Base-by-base conservation (phyloP, 805 yeast genomes). In the Zygosaccharomyces lentus region DNA sequence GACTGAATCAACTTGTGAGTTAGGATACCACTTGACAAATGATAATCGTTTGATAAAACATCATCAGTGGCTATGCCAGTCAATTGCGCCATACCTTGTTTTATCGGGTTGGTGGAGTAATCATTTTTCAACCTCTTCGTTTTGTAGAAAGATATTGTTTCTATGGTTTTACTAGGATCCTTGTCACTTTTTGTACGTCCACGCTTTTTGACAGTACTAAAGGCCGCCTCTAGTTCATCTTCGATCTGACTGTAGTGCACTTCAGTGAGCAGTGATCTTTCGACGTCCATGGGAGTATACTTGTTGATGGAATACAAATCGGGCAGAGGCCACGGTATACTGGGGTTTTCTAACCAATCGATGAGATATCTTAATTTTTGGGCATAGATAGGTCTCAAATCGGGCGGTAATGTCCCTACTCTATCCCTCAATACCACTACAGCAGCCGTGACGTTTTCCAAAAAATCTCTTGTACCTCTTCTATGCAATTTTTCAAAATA, bases 351-450 rank as follows among this genome's bases (percentile, higher is more conserved):
- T 27, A 87, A 69, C 81, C 90, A 88, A 27, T 74, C 74, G 1
- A 71, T 66, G 42, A 90, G 69, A 56, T 78, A 85, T 6, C 72
- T 71, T 52, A 89, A 71, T 47, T 82, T 76, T 53, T 81, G 82
- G 32, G 78, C 71, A 62, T 84, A 87, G 16, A 86, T 77, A 12
- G 93, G 90, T 59, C 85, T 74, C 39, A 88, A 63, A 57, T 82
- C 93, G 0, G 88, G 83, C 2, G 96, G 93, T 36, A 91, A 63
- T 39, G 77, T 76, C 6, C 98, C 98, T 10, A 84, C 88, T 48
- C 82, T 74, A 52, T 85, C 95, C 56, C 96, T 70, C 42, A 88
- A 65, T 25, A 89, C 87, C 3, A 89, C 96, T 15, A 84, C 75
- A 1, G 95, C 88, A 1, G 96, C 87, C 1, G 90, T 80, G 8